A percentile compares a stretch with the other conserved stretches of the same genome.
Evolutionary conservation across 2,329 filamentous ascomycete genomes (phyloP).

Genomic region (Alternaria angustiovoidea): DNA sequence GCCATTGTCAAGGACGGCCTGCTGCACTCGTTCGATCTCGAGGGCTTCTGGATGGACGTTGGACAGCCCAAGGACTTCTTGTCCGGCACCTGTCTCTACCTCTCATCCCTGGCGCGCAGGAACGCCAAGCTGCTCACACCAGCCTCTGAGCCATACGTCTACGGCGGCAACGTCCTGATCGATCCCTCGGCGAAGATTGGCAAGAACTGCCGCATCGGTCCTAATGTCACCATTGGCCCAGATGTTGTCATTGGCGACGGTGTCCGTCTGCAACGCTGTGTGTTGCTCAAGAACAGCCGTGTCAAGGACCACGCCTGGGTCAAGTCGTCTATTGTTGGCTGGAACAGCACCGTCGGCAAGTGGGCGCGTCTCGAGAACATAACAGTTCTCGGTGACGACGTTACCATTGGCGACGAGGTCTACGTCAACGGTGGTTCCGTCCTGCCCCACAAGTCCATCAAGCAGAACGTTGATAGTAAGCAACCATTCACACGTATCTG

Average conservation of each 20-base stretch:
- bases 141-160: conserved; percentile 77
- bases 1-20: conserved; percentile 88
- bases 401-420: conserved; percentile 96
- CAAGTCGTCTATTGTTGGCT: conserved; percentile 97
- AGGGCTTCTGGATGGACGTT: conserved; percentile 99
- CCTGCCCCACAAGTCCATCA: conserved; percentile 98
- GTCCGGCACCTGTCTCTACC: conserved; percentile 93
- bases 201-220: conserved; percentile 97
- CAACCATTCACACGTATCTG: too few relatives aligned
- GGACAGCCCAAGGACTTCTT: conserved; percentile 99
- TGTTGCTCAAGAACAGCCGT: conserved; percentile 86
- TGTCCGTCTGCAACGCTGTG: conserved; percentile 91
- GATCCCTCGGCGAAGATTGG: conserved; percentile 95
- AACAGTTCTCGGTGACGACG: conserved; percentile 96
- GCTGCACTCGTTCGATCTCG: conserved; percentile 94
- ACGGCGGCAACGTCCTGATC: conserved; percentile 95
- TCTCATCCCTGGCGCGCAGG: conserved; percentile 90
- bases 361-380: conserved; percentile 98
- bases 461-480: conserved; percentile 84
- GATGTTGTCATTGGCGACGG: conserved; percentile 92
- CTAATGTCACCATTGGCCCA: conserved; percentile 95
- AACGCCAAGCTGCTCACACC: conserved; percentile 83
- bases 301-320: conserved; percentile 99
- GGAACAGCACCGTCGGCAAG: conserved; percentile 94
- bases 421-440: conserved; percentile 98